These are phyloP conservation scores for Cyclotella baltica DNA, from an alignment of 108 stramenopile species.

Conservation along the genomic window DNA sequence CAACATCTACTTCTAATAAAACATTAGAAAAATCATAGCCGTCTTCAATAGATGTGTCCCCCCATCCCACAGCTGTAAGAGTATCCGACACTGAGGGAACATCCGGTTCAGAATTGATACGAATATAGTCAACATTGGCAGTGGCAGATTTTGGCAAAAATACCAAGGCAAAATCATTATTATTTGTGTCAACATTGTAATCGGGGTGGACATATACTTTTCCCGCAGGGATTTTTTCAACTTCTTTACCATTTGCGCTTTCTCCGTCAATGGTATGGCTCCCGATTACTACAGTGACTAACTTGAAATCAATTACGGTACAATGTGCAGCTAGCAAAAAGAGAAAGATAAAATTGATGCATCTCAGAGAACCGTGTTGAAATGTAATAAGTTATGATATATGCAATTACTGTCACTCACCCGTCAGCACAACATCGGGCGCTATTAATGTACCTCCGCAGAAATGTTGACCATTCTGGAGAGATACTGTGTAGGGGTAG, in stretches of 20 bases:
- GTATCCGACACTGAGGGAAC: background rate
- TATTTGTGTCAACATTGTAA: background rate
- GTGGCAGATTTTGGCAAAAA: background rate
- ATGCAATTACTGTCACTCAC: no score
- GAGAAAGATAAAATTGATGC: no score
- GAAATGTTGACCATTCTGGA: constrained; percentile 1
- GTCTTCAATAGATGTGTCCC: background rate
- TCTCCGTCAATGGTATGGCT: background rate
- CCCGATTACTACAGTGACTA: constrained; percentile 2
- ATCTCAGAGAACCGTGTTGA: no score
- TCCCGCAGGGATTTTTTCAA: background rate
- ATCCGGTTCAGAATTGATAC: background rate
- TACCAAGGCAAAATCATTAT: background rate
- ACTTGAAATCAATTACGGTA: background rate
- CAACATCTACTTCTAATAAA: constrained; percentile 5
- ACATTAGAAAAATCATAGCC: constrained; percentile 3
- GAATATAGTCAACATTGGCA: background rate
- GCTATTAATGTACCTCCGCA: constrained; percentile 11
- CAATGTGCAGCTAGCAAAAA: constrained; percentile 19
- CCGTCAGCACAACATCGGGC: background rate
- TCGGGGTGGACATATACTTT: constrained; percentile 5
- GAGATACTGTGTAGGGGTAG: constrained; percentile 7
- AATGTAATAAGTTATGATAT: no score
- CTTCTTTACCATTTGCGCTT: background rate
- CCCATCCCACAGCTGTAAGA: constrained; percentile 9